Percentiles rank a stretch among this genome's conserved stretches.
Evolutionary conservation across 2,329 filamentous ascomycete genomes (phyloP).

Genomic region (Pestalotiopsis sp.): DNA sequence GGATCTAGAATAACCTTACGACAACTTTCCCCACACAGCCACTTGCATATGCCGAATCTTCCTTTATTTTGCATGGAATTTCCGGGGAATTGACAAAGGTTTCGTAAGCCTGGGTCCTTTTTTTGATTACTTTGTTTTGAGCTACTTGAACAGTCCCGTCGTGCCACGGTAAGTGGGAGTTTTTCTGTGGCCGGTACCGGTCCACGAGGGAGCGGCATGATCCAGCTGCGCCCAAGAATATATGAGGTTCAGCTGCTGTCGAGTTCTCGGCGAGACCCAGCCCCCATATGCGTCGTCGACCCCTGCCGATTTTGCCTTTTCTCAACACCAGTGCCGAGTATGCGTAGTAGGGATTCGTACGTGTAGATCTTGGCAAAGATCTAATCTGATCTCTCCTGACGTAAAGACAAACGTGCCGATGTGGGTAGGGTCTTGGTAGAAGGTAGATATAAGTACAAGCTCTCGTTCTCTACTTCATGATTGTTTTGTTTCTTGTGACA

Average conservation of each 20-base stretch:
- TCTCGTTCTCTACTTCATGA: neutral
- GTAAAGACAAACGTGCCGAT: neutral
- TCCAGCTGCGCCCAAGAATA: too few species aligned
- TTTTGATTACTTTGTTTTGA: neutral
- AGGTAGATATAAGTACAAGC: neutral
- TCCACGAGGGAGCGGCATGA: too few species aligned
- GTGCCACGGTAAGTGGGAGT: neutral
- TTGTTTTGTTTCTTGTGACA: neutral
- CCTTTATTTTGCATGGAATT: neutral
- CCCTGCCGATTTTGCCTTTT: neutral
- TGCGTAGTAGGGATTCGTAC: neutral
- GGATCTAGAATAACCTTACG: slow-evolving; percentile 3
- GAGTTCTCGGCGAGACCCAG: neutral
- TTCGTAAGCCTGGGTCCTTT: neutral
- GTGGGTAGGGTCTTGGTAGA: neutral
- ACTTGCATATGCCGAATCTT: neutral
- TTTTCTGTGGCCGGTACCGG: neutral
- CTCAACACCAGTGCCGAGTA: neutral
- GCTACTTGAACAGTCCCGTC: neutral
- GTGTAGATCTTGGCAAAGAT: neutral
- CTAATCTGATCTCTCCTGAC: neutral
- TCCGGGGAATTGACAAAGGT: neutral
- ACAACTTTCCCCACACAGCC: slow-evolving; percentile 2
- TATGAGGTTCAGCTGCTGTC: too few species aligned
- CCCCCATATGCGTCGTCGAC: neutral